Conservation (phyloP, 2,329 filamentous ascomycete genomes). For the Trichoderma endophyticum region DNA sequence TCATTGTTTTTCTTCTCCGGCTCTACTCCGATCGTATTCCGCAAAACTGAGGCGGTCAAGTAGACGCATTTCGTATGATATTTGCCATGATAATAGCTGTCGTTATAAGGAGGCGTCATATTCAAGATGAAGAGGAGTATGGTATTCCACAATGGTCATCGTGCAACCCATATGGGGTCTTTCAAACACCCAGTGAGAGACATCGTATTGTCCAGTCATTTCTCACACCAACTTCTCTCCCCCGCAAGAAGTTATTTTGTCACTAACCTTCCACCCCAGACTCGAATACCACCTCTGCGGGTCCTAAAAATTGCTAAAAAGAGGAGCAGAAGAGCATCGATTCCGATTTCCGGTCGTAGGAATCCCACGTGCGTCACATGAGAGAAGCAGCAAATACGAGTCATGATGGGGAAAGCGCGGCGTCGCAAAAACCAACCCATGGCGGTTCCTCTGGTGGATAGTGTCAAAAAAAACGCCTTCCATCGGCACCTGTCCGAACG, state of each 20-base stretch:
- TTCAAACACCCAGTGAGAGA: background rate
- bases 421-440: background rate
- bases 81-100: no score
- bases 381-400: background rate
- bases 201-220: background rate
- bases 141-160: background rate
- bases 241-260: background rate
- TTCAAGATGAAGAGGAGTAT: background rate
- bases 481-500: conserved; percentile 1
- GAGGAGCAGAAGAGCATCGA: background rate
- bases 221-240: background rate
- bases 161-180: background rate
- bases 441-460: background rate
- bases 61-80: background rate
- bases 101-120: no score
- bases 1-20: background rate
- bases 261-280: background rate
- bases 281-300: background rate
- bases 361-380: background rate
- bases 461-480: background rate
- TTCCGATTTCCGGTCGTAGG: background rate
- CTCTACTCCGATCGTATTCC: background rate
- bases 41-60: no score
- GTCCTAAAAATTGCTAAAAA: background rate
- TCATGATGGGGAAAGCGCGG: background rate